Base-by-base conservation (phyloP, 192 early-diverging fungal genomes). In the Rhizophagus sp. region DNA sequence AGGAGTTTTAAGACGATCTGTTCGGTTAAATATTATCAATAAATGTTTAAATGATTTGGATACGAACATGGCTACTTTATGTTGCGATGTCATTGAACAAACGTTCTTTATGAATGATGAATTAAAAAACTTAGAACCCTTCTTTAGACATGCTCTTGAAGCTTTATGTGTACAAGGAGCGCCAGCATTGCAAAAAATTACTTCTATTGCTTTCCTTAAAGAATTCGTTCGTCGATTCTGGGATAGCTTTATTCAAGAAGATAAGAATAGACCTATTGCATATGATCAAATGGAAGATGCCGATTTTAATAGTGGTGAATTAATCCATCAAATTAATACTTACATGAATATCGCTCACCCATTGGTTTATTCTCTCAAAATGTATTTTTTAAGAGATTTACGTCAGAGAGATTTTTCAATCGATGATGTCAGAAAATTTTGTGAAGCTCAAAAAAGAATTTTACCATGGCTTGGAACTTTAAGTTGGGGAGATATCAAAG, bases 321-420 rank as follows among this genome's bases (percentile, higher is more conserved):
- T 81, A 19, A 41, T 81, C 4, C 12, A 68, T 30, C 25, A 73
- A 27, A n/a, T 75, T 34, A 81, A 81, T n/a, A n/a, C 66, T 17
- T 41, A 33, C 0, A 75, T 81, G 69, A 5, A 7, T 25, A 6
- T 77, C 5, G 12, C 17, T 12, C 30, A 75, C 52, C 62, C 80
- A 19, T 61, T 66, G 30, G 47, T 81, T 44, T 24, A 81, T 65
- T 77, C 74, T 4, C 19, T 76, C 19, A 74, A 76, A 12, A n/a
- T 81, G 8, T 81, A 81, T 34, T 81, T 81, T n/a, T 68, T 81
- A 62, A 49, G 67, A 19, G 67, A 33, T 8, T 62, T 80, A 30
- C 30, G 79, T 2, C 8, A 50, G 3, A 30, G 62, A 41, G 62
- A 57, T 19, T 44, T 80, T 34, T 65, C 61, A 62, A 74, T 80